These are phyloP conservation scores for Mrakiaceae sp. DNA, from an alignment of 1,284 basidiomycete species.

Conservation along the genomic window DNA sequence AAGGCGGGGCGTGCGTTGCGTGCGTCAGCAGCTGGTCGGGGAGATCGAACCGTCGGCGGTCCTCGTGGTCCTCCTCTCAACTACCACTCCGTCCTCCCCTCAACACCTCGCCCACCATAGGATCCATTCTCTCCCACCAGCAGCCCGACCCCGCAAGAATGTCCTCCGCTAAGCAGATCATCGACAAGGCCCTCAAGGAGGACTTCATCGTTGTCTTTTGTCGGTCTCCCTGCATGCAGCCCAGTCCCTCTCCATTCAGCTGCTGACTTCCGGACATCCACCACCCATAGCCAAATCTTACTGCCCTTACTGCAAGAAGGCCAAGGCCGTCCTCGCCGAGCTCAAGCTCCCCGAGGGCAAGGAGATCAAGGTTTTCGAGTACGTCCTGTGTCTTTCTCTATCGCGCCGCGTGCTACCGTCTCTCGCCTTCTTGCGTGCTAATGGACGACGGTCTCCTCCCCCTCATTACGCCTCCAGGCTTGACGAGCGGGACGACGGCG, in stretches of 20 bases:
- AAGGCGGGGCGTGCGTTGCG: too few relatives aligned
- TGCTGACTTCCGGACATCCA: background rate
- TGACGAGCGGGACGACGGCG: conserved; percentile 44
- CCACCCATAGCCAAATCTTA: too few relatives aligned
- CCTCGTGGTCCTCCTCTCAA: background rate
- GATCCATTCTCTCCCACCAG: background rate
- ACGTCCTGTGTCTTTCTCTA: conserved; percentile 24
- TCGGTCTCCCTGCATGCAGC: background rate
- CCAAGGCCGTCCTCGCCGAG: conserved; percentile 46
- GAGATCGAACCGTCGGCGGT: too few relatives aligned
- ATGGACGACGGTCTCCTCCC: conserved; percentile 20
- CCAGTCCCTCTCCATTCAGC: background rate
- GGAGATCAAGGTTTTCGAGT: conserved; percentile 48
- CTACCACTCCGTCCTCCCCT: background rate
- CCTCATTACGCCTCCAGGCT: conserved; percentile 32
- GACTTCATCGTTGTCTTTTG: background rate
- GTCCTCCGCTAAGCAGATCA: background rate
- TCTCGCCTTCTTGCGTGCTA: background rate
- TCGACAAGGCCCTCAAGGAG: background rate
- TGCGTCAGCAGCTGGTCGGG: too few relatives aligned
- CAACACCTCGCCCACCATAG: background rate
- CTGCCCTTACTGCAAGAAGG: conserved; percentile 41
- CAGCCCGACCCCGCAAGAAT: background rate
- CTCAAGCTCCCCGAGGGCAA: conserved; percentile 42
- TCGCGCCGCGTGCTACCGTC: background rate